A percentile compares a stretch with the other conserved stretches of the same genome.
phyloP scores from a whole-genome alignment of 2,329 filamentous ascomycete species.

The Calonectria montana region DNA sequence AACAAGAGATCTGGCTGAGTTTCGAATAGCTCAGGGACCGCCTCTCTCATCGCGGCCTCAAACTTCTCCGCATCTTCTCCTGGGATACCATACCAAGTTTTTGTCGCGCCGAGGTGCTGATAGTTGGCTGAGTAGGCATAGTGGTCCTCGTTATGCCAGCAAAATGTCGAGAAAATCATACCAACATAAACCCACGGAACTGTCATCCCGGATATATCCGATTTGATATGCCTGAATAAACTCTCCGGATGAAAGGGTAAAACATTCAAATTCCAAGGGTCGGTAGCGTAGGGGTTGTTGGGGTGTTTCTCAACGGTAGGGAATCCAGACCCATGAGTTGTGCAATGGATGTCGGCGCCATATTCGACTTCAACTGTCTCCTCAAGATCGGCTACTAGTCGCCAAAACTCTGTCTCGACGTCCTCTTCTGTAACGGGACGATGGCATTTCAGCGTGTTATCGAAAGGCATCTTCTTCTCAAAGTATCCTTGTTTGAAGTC shows the following conservation, averaged over 20 bases:
- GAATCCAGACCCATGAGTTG: constrained; percentile 96
- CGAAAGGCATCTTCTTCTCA: constrained; percentile 87
- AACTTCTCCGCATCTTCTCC: constrained; percentile 95
- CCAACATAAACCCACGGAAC: constrained; percentile 99
- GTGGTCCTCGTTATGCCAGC: constrained; percentile 99
- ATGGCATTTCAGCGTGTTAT: constrained; percentile 83
- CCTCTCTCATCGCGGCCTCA: constrained; percentile 93
- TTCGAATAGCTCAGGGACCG: constrained; percentile 95
- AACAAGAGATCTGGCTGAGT: constrained; percentile 96
- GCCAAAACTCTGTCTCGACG: constrained; percentile 97
- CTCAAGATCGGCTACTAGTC: constrained; percentile 90
- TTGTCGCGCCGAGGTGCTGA: constrained; percentile 97
- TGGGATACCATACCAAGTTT: constrained; percentile 99
- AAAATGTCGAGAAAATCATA: constrained; percentile 99
- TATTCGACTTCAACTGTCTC: constrained; percentile 99
- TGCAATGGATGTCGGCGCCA: constrained; percentile 97
- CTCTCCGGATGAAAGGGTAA: constrained; percentile 92
- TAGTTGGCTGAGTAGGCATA: constrained; percentile 99
- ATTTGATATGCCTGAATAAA: constrained; percentile 96
- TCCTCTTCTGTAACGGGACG: constrained; percentile 92
- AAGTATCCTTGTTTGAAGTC: constrained; percentile 97
- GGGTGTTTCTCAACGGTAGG: constrained; percentile 94
- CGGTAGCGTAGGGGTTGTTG: constrained; percentile 84
- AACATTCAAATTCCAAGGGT: constrained; percentile 96
- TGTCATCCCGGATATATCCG: constrained; percentile 98